phyloP scores from a whole-genome alignment of 805 yeast genomes.

The Isabelozyma rhagii region DNA sequence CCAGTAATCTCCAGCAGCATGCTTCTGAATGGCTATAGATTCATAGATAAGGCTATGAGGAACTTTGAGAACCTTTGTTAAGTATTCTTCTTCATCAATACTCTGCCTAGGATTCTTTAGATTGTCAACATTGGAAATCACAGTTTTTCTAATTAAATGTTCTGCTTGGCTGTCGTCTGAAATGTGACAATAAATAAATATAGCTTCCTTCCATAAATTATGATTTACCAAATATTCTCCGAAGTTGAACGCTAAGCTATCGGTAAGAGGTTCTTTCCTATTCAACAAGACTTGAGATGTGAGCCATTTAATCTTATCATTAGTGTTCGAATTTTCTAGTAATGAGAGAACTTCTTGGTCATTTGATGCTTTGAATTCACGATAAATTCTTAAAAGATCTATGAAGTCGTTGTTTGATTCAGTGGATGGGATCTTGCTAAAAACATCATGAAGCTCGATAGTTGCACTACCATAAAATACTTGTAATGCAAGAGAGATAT shows the following conservation, averaged over 20 bases:
- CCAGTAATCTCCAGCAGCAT: constrained; percentile 48
- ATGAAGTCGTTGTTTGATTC: constrained; percentile 9
- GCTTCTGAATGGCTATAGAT: constrained; percentile 58
- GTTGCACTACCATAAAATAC: constrained; percentile 58
- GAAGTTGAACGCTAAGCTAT: constrained; percentile 31
- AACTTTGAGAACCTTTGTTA: constrained; percentile 41
- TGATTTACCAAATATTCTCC: constrained; percentile 47
- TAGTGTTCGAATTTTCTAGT: constrained; percentile 16
- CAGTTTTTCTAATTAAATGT: constrained; percentile 33
- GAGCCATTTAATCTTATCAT: constrained; percentile 50
- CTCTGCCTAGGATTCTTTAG: constrained; percentile 19
- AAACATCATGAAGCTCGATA: constrained; percentile 8
- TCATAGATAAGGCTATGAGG: constrained; percentile 50
- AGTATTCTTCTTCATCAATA: constrained; percentile 26
- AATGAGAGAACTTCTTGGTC: constrained; percentile 4
- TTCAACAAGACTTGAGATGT: constrained; percentile 40
- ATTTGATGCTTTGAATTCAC: constrained; percentile 3
- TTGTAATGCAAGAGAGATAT: constrained; percentile 52
- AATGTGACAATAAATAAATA: constrained; percentile 62
- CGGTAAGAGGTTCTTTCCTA: constrained; percentile 12
- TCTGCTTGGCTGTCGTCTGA: constrained; percentile 44
- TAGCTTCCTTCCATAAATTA: constrained; percentile 55
- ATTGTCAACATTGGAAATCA: constrained; percentile 30
- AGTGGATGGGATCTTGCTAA: constrained; percentile 9
- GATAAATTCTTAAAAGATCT: constrained; percentile 19